Percentiles rank a stretch among this genome's conserved stretches.
Evolutionary conservation across 495 filamentous ascomycete species (phyloP).

Genomic region (Aspergillus avenaceus): DNA sequence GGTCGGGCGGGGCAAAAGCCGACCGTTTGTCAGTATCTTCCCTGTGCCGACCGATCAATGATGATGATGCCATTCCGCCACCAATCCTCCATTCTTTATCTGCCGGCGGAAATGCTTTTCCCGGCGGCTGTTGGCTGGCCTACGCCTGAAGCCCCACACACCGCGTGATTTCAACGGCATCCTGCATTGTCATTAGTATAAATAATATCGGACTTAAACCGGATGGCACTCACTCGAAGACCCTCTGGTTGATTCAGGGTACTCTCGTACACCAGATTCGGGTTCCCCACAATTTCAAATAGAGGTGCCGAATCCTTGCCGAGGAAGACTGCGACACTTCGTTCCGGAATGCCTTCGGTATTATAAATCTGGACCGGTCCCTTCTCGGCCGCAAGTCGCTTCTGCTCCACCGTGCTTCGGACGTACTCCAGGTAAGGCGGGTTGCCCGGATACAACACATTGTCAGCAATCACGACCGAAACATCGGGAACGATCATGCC

Average conservation of each 20-base stretch:
- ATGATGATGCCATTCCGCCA: not conserved
- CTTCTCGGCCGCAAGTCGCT: constrained; percentile 28
- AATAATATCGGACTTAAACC: not conserved
- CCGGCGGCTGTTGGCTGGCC: constrained; percentile 13
- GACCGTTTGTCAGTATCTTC: constrained; percentile 3
- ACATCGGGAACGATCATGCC: constrained; percentile 53
- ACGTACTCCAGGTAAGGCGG: constrained; percentile 60
- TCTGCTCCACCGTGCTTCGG: constrained; percentile 31
- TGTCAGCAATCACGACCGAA: constrained; percentile 66
- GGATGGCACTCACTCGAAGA: constrained; percentile 15
- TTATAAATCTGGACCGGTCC: constrained; percentile 27
- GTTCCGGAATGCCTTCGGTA: constrained; percentile 24
- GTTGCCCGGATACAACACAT: constrained; percentile 70
- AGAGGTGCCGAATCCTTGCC: constrained; percentile 36
- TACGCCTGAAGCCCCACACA: constrained; percentile 55
- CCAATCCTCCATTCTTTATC: not conserved
- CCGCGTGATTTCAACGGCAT: constrained; percentile 67
- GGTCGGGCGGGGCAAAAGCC: constrained; percentile 10
- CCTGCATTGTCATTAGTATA: constrained; percentile 41
- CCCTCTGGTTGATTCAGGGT: constrained; percentile 57
- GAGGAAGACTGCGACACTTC: constrained; percentile 26
- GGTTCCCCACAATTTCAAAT: constrained; percentile 56
- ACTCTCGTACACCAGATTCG: constrained; percentile 66
- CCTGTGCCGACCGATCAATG: not conserved
- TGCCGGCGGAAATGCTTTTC: constrained; percentile 1